These are phyloP conservation scores for Macaranga tanarius DNA, from an alignment of 441 rosid species.

Conservation along the genomic window DNA sequence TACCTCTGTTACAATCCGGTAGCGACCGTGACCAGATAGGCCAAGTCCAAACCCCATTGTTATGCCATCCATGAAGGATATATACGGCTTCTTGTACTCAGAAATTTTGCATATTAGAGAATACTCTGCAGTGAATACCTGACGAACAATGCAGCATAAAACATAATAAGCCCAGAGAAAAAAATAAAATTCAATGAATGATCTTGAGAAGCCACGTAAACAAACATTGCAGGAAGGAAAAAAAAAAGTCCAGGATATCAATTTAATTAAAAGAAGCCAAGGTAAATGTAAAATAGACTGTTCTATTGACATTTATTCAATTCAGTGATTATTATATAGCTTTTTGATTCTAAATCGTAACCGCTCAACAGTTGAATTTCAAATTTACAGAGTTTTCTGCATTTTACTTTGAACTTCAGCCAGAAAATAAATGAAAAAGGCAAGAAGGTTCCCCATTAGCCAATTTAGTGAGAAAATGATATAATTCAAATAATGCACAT, in stretches of 20 bases:
- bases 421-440: too few species aligned
- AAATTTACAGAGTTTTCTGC: background rate
- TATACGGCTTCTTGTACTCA: slow-evolving; percentile 81
- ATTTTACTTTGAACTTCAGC: background rate
- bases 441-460: slow-evolving; percentile 6
- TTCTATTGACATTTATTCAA: background rate
- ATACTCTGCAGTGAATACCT: slow-evolving; percentile 92
- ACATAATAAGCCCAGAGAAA: background rate
- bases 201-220: background rate
- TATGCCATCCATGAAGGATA: slow-evolving; percentile 87
- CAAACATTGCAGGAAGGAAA: background rate
- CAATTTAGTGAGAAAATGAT: background rate
- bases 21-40: slow-evolving; percentile 86
- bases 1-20: slow-evolving; percentile 90
- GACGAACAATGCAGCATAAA: slow-evolving; percentile 21
- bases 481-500: background rate
- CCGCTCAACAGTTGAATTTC: background rate
- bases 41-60: slow-evolving; percentile 98
- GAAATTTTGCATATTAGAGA: slow-evolving; percentile 84
- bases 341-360: background rate
- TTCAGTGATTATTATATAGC: background rate
- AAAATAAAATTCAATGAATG: background rate
- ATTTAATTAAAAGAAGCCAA: background rate
- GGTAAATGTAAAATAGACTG: background rate
- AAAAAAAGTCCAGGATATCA: too few species aligned